Conservation (phyloP, 2,329 filamentous ascomycete species). For the Hymenoscyphus fraxineus region DNA sequence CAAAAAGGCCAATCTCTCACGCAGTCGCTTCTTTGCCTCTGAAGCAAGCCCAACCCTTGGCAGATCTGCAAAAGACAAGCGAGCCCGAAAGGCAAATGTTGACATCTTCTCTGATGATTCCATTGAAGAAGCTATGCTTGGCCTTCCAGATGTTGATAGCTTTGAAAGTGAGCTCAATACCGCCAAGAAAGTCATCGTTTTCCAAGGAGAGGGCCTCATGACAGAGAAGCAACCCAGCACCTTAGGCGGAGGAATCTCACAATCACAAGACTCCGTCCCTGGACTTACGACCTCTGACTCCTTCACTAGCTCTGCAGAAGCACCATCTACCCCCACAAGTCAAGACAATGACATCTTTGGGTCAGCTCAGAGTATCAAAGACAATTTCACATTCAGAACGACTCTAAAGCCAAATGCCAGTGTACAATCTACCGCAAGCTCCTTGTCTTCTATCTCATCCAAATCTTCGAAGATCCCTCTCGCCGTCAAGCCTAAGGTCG, state of each 20-base stretch:
- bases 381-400: conserved; percentile 24
- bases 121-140: conserved; percentile 46
- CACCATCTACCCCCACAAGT: conserved; percentile 24
- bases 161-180: conserved; percentile 16
- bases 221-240: background rate
- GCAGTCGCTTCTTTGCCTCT: conserved; percentile 46
- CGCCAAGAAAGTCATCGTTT: conserved; percentile 27
- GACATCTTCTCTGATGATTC: conserved; percentile 52
- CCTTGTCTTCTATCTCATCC: background rate
- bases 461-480: conserved; percentile 30
- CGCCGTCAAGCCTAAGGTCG: conserved; percentile 23
- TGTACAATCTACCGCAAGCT: background rate
- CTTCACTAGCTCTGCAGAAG: conserved; percentile 23
- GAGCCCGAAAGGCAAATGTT: conserved; percentile 41
- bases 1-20: conserved; percentile 34
- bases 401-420: conserved; percentile 12
- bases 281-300: conserved; percentile 25
- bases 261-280: conserved; percentile 24
- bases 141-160: conserved; percentile 38
- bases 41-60: conserved; percentile 40
- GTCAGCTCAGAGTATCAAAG: conserved; percentile 18
- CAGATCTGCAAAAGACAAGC: conserved; percentile 34
- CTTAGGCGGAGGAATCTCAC: background rate
- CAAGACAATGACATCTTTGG: background rate
- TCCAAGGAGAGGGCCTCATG: conserved; percentile 17